Evolutionary conservation across 352 stramenopile species (phyloP).

Genomic region (Pythium phragmitis): DNA sequence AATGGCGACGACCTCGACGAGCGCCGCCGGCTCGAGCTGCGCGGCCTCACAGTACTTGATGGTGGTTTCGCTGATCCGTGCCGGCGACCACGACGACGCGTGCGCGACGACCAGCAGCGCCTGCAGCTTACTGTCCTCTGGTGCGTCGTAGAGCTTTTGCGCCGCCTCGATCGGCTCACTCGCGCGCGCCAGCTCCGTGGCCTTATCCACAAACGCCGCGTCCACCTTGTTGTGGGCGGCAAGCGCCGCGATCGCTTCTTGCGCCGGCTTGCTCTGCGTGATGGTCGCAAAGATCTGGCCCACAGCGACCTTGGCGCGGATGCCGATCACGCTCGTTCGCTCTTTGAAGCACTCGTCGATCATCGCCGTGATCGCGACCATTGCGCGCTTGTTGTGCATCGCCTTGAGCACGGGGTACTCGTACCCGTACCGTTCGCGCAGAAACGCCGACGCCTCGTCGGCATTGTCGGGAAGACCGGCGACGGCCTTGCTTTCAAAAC

Average conservation of each 20-base stretch:
- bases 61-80: conserved; percentile 13
- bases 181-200: conserved; percentile 5
- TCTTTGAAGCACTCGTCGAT: conserved; percentile 20
- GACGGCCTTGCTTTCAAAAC: conserved; percentile 22
- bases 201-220: neutral
- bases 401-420: conserved; percentile 23
- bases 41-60: conserved; percentile 13
- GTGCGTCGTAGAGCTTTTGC: neutral
- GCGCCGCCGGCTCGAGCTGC: conserved; percentile 3
- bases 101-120: conserved; percentile 23
- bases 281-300: conserved; percentile 22
- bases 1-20: conserved; percentile 24
- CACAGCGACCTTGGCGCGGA: conserved; percentile 14
- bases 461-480: conserved; percentile 8
- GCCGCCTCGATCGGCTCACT: conserved; percentile 16
- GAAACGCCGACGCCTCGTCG: conserved; percentile 8
- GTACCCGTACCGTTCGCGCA: conserved; percentile 7
- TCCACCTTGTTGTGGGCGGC: conserved; percentile 18
- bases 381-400: conserved; percentile 22
- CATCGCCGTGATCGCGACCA: conserved; percentile 17
- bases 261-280: conserved; percentile 19
- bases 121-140: conserved; percentile 13
- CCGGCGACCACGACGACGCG: conserved; percentile 21
- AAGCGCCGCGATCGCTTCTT: conserved; percentile 15
- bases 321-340: conserved; percentile 17